Conservation (phyloP, 2,329 filamentous ascomycete genomes). For the Aspergillus sp. region DNA sequence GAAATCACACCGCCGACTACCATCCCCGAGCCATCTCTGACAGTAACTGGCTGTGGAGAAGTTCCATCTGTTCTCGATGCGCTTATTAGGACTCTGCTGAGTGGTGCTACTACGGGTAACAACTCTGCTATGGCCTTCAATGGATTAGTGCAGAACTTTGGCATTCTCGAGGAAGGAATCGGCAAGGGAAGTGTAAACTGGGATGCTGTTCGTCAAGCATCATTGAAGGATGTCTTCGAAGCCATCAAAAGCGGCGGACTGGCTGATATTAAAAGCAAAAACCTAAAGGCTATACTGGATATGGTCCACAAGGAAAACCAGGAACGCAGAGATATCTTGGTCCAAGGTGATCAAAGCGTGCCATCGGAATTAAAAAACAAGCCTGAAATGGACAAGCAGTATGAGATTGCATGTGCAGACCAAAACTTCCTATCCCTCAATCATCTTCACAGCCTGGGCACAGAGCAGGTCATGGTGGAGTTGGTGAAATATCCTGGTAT, state of each 20-base stretch:
- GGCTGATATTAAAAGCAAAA: conserved; percentile 63
- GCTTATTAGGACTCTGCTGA: conserved; percentile 58
- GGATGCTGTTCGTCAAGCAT: conserved; percentile 61
- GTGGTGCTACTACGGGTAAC: conserved; percentile 54
- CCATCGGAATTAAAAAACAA: conserved; percentile 41
- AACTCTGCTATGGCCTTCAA: conserved; percentile 64
- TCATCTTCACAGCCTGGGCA: conserved; percentile 53
- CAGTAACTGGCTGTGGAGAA: conserved; percentile 66
- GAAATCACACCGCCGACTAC: conserved; percentile 59
- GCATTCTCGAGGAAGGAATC: conserved; percentile 56
- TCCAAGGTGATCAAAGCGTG: conserved; percentile 38
- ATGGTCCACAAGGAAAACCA: conserved; percentile 67
- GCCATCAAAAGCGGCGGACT: conserved; percentile 69
- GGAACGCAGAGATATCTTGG: conserved; percentile 48
- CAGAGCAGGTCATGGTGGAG: conserved; percentile 53
- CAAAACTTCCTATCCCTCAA: conserved; percentile 61
- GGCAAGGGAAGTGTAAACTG: conserved; percentile 71
- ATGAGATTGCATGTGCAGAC: conserved; percentile 54
- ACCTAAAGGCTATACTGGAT: conserved; percentile 70
- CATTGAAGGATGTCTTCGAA: conserved; percentile 58
- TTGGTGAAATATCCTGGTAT: conserved; percentile 59
- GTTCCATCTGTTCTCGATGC: conserved; percentile 63
- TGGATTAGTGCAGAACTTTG: conserved; percentile 61
- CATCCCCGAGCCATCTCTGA: conserved; percentile 65
- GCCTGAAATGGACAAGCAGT: conserved; percentile 47